Base-by-base conservation (phyloP, 495 filamentous ascomycete species). In the Arthonia radiata region DNA sequence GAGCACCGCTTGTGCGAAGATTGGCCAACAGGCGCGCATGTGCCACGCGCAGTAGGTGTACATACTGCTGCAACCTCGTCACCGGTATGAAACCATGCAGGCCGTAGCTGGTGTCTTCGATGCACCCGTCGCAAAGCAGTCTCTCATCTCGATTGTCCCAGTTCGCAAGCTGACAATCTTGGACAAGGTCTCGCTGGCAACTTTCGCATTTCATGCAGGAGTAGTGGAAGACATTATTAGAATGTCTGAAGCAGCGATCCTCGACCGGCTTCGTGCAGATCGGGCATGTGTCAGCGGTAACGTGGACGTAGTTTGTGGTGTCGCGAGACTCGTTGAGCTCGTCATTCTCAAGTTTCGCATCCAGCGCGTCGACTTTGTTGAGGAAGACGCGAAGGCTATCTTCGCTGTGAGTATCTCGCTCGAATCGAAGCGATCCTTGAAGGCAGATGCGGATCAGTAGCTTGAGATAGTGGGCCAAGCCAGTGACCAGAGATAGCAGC, bases 381-480 rank as follows among this genome's bases (percentile, higher is more conserved):
- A 99, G 60, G 43, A 99, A 92, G 14, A 59, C 49, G 35, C 71
- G 62, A 9, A 99, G 52, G 11, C 76, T 82, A 28, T 79, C 67
- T 2, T 67, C 47, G 19, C 58, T 71, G 18, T 62, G 54, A 32
- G 67, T 67, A 35, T 93, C 81, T 24, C 77, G 68, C 49, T 99
- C 89, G 21, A 93, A 64, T 44, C 74, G 82, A 19, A 99, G 57
- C 7, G 86, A 66, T 23, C 89, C 89, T 43, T 94, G 89, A 5
- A 99, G 59, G 38, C 83, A 89, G 32, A 94, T 99, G 12, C 89
- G 68, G 35, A 99, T 94, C 25, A 99, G 64, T 26, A 99, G 76
- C 46, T 99, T 99, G 13, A 99, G 63, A 41, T 99, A 99, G 50
- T 99, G 89, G 10, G 89, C 89, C 17, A 99, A 66, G 13, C 89